Conservation (phyloP, 208 protist species). For the Eutreptiella sp. region DNA sequence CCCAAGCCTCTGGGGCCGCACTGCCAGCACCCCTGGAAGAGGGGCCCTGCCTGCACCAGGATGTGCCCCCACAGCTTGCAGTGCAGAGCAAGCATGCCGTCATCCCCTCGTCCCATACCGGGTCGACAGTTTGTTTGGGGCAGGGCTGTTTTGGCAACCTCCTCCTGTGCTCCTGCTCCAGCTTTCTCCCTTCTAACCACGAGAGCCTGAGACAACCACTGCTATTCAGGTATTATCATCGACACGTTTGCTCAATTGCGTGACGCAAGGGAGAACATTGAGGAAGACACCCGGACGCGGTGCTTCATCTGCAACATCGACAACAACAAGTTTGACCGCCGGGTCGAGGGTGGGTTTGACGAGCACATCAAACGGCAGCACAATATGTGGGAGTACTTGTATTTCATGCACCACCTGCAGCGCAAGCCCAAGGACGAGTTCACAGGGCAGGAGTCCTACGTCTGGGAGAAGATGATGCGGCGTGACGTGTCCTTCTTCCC, state of each 20-base stretch:
- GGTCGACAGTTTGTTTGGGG: too few species aligned
- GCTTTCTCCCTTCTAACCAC: too few species aligned
- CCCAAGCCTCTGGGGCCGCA: too few species aligned
- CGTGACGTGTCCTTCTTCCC: slow-evolving; percentile 36
- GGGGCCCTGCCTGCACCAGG: too few species aligned
- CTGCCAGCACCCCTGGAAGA: too few species aligned
- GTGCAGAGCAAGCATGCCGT: too few species aligned
- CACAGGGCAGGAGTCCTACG: slow-evolving; percentile 55
- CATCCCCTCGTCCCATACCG: too few species aligned
- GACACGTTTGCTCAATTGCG: slow-evolving; percentile 42
- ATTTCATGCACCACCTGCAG: slow-evolving; percentile 38
- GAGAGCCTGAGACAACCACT: too few species aligned
- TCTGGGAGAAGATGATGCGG: slow-evolving; percentile 29
- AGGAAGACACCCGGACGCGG: slow-evolving; percentile 38
- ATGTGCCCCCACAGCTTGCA: too few species aligned
- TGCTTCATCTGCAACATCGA: slow-evolving; percentile 63
- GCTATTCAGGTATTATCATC: slow-evolving; percentile 65
- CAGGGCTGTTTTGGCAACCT: too few species aligned
- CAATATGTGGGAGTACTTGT: slow-evolving; percentile 53
- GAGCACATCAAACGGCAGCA: slow-evolving; percentile 50
- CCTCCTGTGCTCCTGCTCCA: too few species aligned
- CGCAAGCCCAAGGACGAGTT: slow-evolving; percentile 46
- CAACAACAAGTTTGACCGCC: slow-evolving; percentile 41
- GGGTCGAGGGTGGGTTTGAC: slow-evolving; percentile 34
- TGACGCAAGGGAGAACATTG: slow-evolving; percentile 27